Evolutionary conservation across 2,329 filamentous ascomycete genomes (phyloP), one percentile per base, ranked within the genome.

Genomic region (Monilinia vaccinii-corymbosi): DNA sequence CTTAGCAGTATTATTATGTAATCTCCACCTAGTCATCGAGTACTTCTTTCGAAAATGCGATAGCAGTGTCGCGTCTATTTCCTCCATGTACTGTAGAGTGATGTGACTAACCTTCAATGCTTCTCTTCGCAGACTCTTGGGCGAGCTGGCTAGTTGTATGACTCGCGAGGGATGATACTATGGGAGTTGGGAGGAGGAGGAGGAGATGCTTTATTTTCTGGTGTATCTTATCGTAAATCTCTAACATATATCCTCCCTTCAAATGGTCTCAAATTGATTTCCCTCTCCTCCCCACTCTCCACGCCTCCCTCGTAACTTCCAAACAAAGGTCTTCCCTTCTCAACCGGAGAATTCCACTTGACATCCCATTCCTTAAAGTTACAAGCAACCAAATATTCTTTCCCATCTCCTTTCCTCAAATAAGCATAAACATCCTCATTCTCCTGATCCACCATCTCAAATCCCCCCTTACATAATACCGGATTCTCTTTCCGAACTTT

Each of bases 391-490:
- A 57, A 14, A 50, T 40, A 38, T 11, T 36, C 40, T 25, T 60
- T 50, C 4, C 47, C 25, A 42, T 60, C 49, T 2, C 51, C 60
- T 14, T 21, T 34, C 10, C 60, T 59, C 13, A 32, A 8, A 42
- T 61, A 61, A 2, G 56, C 60, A 40, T 60, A 60, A 10, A 61
- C n/a, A 6, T 61, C 42, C 11, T 47, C n/a, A 34, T 59, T 46
- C 16, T 52, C 36, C 45, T 28, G 21, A 61, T 61, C 56, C 18
- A 61, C 23, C 60, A 61, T 45, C n/a, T 62, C 55, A 28, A 67
- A 67, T 9, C 48, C 45, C 0, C 66, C 66, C 60, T 67, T 66
- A 11, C 66, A 58, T 28, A 67, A 60, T 2, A 64, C 25, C 31
- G 63, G 61, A 34, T 65, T 55, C 3, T 60, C 45, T 52, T 66